Evolutionary conservation across 2,329 filamentous ascomycete species (phyloP), one percentile per base, ranked within the genome.

Genomic region (Coleophoma crateriformis): DNA sequence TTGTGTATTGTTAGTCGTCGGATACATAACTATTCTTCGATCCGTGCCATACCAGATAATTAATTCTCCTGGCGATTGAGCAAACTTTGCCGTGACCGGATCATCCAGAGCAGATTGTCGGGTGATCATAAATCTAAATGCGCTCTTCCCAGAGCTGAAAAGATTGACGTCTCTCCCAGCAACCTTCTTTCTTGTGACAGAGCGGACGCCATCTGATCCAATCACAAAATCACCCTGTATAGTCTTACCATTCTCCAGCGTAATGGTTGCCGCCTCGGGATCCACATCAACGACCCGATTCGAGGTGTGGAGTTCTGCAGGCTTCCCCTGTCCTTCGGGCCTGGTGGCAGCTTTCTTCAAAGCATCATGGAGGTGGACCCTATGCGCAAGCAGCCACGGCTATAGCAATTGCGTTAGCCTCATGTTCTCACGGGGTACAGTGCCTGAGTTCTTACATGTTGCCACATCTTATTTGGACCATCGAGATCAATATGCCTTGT

Each of bases 151-250:
- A 32, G 53, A 55, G 1, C 45, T 33, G 20, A 53, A 51, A 5
- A 53, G 41, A 15, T 38, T 38, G n/a, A 14, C 7, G 4, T 10
- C 10, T 49, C 14, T 33, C 13, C 20, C 41, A 1, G 19, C 22
- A 14, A 44, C 20, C n/a, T 12, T 38, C n/a, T 37, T 35, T 46
- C 45, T 17, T 4, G 33, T 46, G n/a, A 38, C n/a, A 6, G 33
- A 33, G 47, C 55, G 53, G 8, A 81, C 74, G 0, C 79, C 79
- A 54, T 82, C 79, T 0, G 78, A 78, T 3, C 77, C 78, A 3
- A 82, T 54, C 3, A 82, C 57, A 0, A 82, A 50, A 53, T 82
- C 77, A 4, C 71, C 74, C 1, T 67, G 54, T 8, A 75, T 57
- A 2, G 56, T 58, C 0, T 68, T 63, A 0, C 77, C 78, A 41